Conservation (phyloP, 2,329 filamentous ascomycete species). For the Kalmusia sp. region DNA sequence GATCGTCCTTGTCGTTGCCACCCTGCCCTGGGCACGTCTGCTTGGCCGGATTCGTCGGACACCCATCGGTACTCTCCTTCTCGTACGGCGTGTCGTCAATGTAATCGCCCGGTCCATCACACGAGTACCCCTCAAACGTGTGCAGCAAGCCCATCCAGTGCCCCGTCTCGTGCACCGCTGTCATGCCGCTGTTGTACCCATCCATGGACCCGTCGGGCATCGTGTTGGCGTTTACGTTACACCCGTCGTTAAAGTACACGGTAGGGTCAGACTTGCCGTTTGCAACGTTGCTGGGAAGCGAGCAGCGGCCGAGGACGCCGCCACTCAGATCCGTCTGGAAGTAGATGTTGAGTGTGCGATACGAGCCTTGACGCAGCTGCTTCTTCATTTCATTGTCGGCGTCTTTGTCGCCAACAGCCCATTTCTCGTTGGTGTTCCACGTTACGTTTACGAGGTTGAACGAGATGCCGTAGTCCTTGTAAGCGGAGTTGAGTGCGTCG, state of each 20-base stretch:
- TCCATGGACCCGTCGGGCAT: conserved; percentile 60
- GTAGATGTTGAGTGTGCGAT: conserved; percentile 64
- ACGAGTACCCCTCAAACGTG: conserved; percentile 55
- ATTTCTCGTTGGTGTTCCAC: conserved; percentile 61
- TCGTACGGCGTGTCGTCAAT: conserved; percentile 54
- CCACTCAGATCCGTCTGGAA: conserved; percentile 62
- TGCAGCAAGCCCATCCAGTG: conserved; percentile 58
- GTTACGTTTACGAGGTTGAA: conserved; percentile 59
- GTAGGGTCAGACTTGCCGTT: conserved; percentile 47
- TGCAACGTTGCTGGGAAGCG: conserved; percentile 52
- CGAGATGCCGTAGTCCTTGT: conserved; percentile 58
- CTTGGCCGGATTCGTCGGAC: conserved; percentile 57
- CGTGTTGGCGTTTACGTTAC: conserved; percentile 63
- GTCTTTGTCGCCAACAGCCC: conserved; percentile 57
- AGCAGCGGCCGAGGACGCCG: conserved; percentile 62
- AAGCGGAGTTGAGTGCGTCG: conserved; percentile 50
- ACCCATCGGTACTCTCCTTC: conserved; percentile 59
- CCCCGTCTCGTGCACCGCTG: conserved; percentile 56
- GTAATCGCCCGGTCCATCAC: conserved; percentile 53
- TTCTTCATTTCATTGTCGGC: conserved; percentile 61
- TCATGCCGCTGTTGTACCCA: conserved; percentile 59
- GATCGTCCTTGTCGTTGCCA: conserved; percentile 48
- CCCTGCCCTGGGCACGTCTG: conserved; percentile 58
- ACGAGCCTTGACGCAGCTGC: conserved; percentile 60
- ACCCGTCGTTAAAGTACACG: conserved; percentile 61